A percentile compares a stretch with the other conserved stretches of the same genome.
These are phyloP conservation scores for Anthracocystis panici-leucophaei DNA, from an alignment of 1,284 basidiomycete genomes.

Conservation along the genomic window DNA sequence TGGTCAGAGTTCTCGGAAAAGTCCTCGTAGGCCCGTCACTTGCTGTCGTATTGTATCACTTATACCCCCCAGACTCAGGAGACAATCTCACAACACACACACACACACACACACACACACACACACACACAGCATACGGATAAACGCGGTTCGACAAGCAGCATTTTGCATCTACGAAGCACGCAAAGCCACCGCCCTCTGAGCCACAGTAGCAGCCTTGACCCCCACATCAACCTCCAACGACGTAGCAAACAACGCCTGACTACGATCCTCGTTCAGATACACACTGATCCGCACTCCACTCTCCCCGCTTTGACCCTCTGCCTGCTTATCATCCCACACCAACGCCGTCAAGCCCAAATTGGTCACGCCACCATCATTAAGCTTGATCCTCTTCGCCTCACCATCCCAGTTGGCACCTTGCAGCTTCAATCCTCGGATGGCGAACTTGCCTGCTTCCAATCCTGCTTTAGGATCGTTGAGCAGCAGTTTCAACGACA, in stretches of 20 bases:
- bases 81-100: not conserved
- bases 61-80: constrained; percentile 6
- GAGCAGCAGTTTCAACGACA: constrained; percentile 51
- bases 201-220: constrained; percentile 42
- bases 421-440: constrained; percentile 61
- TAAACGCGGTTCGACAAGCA: not conserved
- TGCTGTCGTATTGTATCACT: not conserved
- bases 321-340: constrained; percentile 36
- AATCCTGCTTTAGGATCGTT: constrained; percentile 35
- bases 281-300: constrained; percentile 81
- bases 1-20: constrained; percentile 24
- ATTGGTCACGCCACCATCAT: constrained; percentile 55
- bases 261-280: constrained; percentile 87
- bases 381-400: constrained; percentile 32
- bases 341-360: constrained; percentile 55
- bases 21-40: not conserved
- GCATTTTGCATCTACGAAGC: constrained; percentile 30
- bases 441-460: constrained; percentile 70
- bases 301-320: not conserved
- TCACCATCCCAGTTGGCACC: constrained; percentile 56
- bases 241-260: constrained; percentile 87
- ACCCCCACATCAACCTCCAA: constrained; percentile 77
- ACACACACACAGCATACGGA: not conserved
- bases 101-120: not conserved
- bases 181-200: constrained; percentile 65